phyloP scores from a whole-genome alignment of 2,329 filamentous ascomycete genomes.

The Xylariales sp. region DNA sequence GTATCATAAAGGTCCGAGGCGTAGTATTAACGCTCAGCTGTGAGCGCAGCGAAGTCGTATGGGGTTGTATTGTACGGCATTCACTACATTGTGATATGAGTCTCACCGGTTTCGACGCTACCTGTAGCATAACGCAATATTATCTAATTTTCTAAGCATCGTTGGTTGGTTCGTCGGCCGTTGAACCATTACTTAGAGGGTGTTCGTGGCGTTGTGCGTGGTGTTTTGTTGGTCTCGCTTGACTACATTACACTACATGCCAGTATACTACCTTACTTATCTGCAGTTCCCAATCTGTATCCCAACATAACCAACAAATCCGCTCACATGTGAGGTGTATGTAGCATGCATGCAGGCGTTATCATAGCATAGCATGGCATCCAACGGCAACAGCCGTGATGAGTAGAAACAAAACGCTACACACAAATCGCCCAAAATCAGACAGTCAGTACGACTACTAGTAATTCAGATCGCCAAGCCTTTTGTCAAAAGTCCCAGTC shows the following conservation, averaged over 20 bases:
- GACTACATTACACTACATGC: too few species aligned
- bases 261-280: too few species aligned
- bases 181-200: neutral
- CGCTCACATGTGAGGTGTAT: too few species aligned
- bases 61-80: too few species aligned
- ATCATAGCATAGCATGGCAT: too few species aligned
- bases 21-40: too few species aligned
- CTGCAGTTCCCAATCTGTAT: too few species aligned
- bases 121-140: neutral
- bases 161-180: constrained; percentile 2
- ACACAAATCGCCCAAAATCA: neutral
- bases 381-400: neutral
- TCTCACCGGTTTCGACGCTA: neutral
- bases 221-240: constrained; percentile 14
- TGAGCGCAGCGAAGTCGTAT: too few species aligned
- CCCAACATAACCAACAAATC: too few species aligned
- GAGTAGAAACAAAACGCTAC: neutral
- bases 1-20: too few species aligned
- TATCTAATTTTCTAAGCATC: neutral
- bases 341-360: too few species aligned
- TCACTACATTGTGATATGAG: too few species aligned
- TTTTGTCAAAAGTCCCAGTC: neutral
- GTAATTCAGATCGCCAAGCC: constrained; percentile 10
- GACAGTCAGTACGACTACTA: neutral
- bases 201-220: constrained; percentile 13